Base-by-base conservation (phyloP, 2,329 filamentous ascomycete species). In the Claviceps sp. region DNA sequence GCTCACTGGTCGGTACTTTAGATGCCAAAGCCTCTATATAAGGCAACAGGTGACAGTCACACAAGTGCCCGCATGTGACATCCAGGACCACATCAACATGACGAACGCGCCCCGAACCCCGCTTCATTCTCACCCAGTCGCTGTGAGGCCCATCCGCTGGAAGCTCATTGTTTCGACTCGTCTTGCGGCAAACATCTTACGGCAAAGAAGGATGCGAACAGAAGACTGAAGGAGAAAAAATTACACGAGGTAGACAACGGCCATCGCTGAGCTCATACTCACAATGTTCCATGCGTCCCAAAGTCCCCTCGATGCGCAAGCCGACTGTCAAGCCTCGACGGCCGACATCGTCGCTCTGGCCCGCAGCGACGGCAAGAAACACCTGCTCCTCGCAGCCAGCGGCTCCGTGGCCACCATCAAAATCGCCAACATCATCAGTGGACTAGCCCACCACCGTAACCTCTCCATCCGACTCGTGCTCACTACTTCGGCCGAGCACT, bases 341-440 rank as follows among this genome's bases (percentile, higher is more conserved):
- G 64, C 68, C 0, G 61, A 62, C 45, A 59, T 57, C 0, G 66
- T 72, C 16, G 62, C 66, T 2, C 54, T 57, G 18, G 59, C 67
- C 4, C 59, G 63, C 18, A 55, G 55, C 34, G 71, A 73, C 49
- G 67, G 66, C 55, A 73, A 72, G 54, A 61, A 59, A 13, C 71
- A 74, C 51, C 60, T 74, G 13, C 61, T 74, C 1, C 63, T 74
- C 5, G 70, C 71, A 0, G 69, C 69, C 5, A 64, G 63, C 6
- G 70, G 72, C 30, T 74, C 85, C 1, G 88, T 95, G n/a, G 90
- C 90, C 14, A 88, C 86, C 6, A 95, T 95, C 62, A 96, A 96
- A 64, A 71, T 88, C 2, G 81, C 81, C 1, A 71, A 77, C 41
- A 87, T 90, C 57, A 72, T 85, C 54, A 61, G 69, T 18, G 74